Base-by-base conservation (phyloP, 2,329 filamentous ascomycete genomes). In the Sporothrix variecibatus region DNA sequence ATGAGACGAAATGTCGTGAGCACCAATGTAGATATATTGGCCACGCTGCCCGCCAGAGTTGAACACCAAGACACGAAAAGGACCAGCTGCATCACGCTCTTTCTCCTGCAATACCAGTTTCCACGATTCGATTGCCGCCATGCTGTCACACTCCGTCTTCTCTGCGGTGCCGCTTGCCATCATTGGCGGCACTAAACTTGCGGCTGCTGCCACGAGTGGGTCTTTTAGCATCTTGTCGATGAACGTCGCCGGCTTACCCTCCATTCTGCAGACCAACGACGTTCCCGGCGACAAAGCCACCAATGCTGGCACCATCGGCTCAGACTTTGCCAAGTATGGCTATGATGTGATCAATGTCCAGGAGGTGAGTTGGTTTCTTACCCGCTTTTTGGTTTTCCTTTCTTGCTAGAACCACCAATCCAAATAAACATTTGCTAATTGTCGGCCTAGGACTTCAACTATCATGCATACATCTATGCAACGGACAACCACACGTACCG, bases 331-430 rank as follows among this genome's bases (percentile, higher is more conserved):
- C 5, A 76, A 87, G 78, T 87, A 90, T 74, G 85, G 82, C 73
- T 90, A 88, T 81, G 88, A 90, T 76, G 81, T 92, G 38, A 89
- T 92, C 79, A 85, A 93, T 76, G 82, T 91, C 17, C 91, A 93
- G 79, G 91, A 92, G 83, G 86, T 86, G 75, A 31, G 76, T n/a
- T 58, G 6, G 7, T 58, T 40, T n/a, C n/a, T n/a, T n/a, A n/a
- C n/a, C n/a, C n/a, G n/a, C n/a, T n/a, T n/a, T n/a, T n/a, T n/a
- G n/a, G n/a, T n/a, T n/a, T n/a, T n/a, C n/a, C n/a, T n/a, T n/a
- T n/a, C n/a, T n/a, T n/a, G n/a, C n/a, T n/a, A n/a, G n/a, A n/a
- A n/a, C n/a, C n/a, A n/a, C n/a, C n/a, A n/a, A n/a, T n/a, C n/a
- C n/a, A n/a, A n/a, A 31, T 17, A 5, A 40, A n/a, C 60, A 34